A percentile compares a stretch with the other conserved stretches of the same genome.
phyloP scores from a whole-genome alignment of 176 grass and related monocot species.

The Puya raimondii region DNA sequence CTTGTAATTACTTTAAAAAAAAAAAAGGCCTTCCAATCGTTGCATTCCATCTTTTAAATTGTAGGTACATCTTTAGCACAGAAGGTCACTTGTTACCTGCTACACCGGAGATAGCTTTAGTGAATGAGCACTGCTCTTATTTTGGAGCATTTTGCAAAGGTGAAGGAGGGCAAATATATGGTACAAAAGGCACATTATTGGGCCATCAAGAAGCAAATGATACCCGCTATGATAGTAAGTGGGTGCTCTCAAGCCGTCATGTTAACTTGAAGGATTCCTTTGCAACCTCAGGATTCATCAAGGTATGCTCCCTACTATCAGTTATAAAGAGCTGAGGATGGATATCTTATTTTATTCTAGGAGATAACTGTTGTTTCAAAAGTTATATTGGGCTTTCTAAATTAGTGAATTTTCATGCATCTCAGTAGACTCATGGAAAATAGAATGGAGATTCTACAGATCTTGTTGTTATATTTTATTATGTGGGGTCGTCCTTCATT shows the following conservation, averaged over 20 bases:
- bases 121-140: constrained; percentile 78
- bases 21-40: neutral
- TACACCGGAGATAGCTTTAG: constrained; percentile 72
- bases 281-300: constrained; percentile 48
- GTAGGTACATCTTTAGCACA: constrained; percentile 97
- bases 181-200: constrained; percentile 14
- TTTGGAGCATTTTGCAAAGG: constrained; percentile 82
- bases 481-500: neutral
- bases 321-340: constrained; percentile 20
- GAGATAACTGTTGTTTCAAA: neutral
- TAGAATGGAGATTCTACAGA: neutral
- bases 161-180: constrained; percentile 27
- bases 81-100: constrained; percentile 89
- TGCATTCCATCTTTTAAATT: constrained; percentile 14
- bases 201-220: constrained; percentile 45
- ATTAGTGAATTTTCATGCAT: neutral
- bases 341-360: constrained; percentile 17
- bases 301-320: constrained; percentile 37
- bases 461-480: neutral
- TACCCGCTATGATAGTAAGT: constrained; percentile 25
- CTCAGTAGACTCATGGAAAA: neutral
- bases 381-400: neutral
- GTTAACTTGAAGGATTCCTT: constrained; percentile 30
- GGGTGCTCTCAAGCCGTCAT: constrained; percentile 21
- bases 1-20: neutral